Base-by-base conservation (phyloP, 176 grass and related monocot genomes). In the Phoenix roebelenii region DNA sequence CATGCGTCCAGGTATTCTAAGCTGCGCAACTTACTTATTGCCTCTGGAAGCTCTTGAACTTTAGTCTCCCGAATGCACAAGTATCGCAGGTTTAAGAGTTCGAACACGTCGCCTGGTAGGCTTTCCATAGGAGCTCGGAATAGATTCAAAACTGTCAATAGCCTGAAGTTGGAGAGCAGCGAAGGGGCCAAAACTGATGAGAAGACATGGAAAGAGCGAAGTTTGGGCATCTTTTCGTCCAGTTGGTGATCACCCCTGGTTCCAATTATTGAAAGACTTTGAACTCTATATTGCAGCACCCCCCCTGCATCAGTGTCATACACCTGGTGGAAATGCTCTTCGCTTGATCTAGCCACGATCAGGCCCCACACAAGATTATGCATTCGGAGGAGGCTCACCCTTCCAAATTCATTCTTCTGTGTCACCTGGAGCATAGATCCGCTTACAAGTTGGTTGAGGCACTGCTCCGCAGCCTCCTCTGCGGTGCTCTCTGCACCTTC, bases 11-110 rank as follows among this genome's bases (percentile, higher is more conserved):
- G 15, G 0, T 64, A 61, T 25, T 74, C 19, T 29, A 80, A 48
- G 59, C 75, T 75, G 17, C 70, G 58, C 9, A 81, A 66, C 55
- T 61, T 81, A 26, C 72, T 66, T 16, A 81, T 53, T 24, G 62
- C 64, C 58, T 19, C 15, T 12, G 79, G 61, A 19, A 71, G 61
- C 17, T 35, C 64, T 30, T 50, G 0, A 65, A 75, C 59, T 48
- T 59, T 65, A 4, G 79, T 81, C 49, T 18, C 17, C 16, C 78
- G 69, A 29, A 81, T 64, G 22, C 78, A 59, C 20, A 81, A 60
- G 51, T 59, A 81, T 49, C 79, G 44, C 18, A 81, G 67, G 25
- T 81, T 81, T 49, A 75, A 70, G 54, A 81, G 54, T n/a, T 65
- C 28, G 49, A 70, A 57, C 65, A 81, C 66, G 28, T 81, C 72